phyloP scores from a whole-genome alignment of 371 early-diverging fungal genomes.

The Rhizopus stolonifer region DNA sequence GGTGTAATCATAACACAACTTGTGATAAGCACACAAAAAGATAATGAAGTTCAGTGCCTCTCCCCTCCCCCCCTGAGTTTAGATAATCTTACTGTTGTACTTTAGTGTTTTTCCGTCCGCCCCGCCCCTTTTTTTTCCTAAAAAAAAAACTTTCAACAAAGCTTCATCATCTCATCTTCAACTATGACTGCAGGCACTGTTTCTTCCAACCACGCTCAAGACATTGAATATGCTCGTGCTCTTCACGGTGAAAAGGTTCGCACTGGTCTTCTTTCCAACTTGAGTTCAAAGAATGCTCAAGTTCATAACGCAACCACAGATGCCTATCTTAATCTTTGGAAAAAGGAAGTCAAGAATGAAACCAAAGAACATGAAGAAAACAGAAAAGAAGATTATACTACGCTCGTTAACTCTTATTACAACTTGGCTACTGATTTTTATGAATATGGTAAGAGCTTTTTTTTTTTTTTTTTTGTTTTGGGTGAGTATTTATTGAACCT shows the following conservation, averaged over 20 bases:
- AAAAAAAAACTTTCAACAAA: no score
- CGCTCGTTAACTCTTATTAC: slow-evolving; percentile 78
- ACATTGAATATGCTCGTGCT: slow-evolving; percentile 53
- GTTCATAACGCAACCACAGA: slow-evolving; percentile 56
- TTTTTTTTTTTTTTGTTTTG: background rate
- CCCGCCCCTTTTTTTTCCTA: slow-evolving; percentile 6
- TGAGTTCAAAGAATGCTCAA: slow-evolving; percentile 55
- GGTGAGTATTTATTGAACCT: no score
- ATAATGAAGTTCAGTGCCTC: no score
- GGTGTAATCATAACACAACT: no score
- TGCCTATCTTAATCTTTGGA: slow-evolving; percentile 66
- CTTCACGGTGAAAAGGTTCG: slow-evolving; percentile 51
- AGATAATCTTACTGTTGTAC: no score
- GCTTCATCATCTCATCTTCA: no score
- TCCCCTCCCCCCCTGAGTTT: no score
- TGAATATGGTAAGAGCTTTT: slow-evolving; percentile 52
- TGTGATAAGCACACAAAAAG: no score
- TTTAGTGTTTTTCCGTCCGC: background rate
- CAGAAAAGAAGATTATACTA: slow-evolving; percentile 64
- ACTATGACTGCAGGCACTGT: slow-evolving; percentile 33
- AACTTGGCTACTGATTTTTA: slow-evolving; percentile 86
- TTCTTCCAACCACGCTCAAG: slow-evolving; percentile 44
- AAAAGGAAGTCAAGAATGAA: slow-evolving; percentile 42
- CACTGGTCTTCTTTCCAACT: slow-evolving; percentile 49
- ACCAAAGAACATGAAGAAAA: slow-evolving; percentile 51